Conservation (phyloP, 176 grass and related monocot genomes). For the Rhynchospora tenuis region DNA sequence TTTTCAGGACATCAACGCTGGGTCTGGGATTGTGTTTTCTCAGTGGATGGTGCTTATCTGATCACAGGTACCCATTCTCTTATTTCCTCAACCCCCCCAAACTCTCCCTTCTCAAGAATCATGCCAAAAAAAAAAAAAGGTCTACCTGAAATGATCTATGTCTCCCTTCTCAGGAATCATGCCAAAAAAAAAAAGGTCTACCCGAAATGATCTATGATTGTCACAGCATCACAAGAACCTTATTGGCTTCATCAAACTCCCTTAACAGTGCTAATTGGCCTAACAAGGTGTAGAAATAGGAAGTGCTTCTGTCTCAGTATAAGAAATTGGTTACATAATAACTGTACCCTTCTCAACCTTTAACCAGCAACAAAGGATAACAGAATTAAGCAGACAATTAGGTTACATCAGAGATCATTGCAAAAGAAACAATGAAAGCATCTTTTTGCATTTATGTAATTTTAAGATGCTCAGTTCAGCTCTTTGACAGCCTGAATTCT, state of each 20-base stretch:
- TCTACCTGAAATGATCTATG: background rate
- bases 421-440: background rate
- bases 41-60: slow-evolving; percentile 77
- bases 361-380: background rate
- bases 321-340: no score
- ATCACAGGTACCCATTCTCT: slow-evolving; percentile 50
- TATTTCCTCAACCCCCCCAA: background rate
- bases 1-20: slow-evolving; percentile 73
- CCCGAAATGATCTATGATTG: background rate
- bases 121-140: background rate
- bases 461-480: background rate
- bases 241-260: background rate
- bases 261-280: background rate
- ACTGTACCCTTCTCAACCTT: background rate
- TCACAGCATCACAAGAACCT: background rate
- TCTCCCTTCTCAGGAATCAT: background rate
- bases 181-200: background rate
- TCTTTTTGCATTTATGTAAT: background rate
- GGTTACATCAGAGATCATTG: background rate
- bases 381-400: background rate
- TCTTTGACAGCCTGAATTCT: background rate
- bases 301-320: background rate
- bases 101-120: background rate
- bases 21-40: slow-evolving; percentile 98
- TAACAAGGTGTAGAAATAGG: background rate